Percentiles rank a stretch among this genome's conserved stretches.
phyloP scores from a whole-genome alignment of 2,329 filamentous ascomycete species.

The Pseudogymnoascus sp. region DNA sequence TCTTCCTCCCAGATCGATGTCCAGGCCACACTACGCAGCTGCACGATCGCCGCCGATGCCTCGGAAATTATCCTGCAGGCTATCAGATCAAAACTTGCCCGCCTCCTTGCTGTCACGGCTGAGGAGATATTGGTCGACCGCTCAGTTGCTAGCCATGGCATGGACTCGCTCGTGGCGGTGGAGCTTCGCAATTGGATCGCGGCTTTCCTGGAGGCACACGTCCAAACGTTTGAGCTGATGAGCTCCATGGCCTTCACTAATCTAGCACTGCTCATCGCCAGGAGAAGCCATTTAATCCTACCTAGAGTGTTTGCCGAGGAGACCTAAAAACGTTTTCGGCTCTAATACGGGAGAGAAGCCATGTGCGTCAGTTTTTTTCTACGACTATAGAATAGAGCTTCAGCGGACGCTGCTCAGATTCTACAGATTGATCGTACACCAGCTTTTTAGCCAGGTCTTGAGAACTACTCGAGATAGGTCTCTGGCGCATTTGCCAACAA shows the following conservation, averaged over 20 bases:
- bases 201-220: neutral
- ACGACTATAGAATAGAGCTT: too few relatives aligned
- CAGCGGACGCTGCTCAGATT: too few relatives aligned
- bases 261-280: neutral
- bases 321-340: too few relatives aligned
- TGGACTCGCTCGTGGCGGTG: conserved; percentile 18
- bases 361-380: too few relatives aligned
- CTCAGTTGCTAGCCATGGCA: conserved; percentile 7
- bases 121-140: neutral
- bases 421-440: too few relatives aligned
- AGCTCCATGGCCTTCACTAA: neutral
- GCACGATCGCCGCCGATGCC: neutral
- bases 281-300: too few relatives aligned
- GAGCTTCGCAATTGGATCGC: conserved; percentile 15
- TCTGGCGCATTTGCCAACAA: too few relatives aligned
- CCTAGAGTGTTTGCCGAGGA: too few relatives aligned
- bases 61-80: neutral
- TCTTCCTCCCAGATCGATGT: neutral
- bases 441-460: too few relatives aligned
- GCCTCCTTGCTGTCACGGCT: neutral
- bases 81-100: neutral
- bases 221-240: neutral
- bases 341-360: too few relatives aligned
- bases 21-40: neutral
- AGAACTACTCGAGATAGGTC: too few relatives aligned